Evolutionary conservation across 495 filamentous ascomycete species (phyloP).

Genomic region (Paragyromitra xinjiangensis): DNA sequence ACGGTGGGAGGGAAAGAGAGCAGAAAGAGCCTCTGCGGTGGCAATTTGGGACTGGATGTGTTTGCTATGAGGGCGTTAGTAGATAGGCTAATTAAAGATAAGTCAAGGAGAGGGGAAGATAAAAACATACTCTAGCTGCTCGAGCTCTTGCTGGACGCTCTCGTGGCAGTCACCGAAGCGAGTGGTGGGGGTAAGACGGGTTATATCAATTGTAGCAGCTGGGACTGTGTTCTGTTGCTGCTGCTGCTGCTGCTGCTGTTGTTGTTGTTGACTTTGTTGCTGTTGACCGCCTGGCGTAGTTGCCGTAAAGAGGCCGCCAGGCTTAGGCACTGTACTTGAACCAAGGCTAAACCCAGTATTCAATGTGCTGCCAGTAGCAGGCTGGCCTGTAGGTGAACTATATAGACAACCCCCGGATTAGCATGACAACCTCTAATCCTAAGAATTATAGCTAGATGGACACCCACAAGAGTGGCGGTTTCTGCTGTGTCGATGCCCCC

Average conservation of each 20-base stretch:
- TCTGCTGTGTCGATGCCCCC: slow-evolving; percentile 59
- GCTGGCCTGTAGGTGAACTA: slow-evolving; percentile 18
- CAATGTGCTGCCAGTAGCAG: slow-evolving; percentile 17
- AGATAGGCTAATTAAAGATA: not conserved
- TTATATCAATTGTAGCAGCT: slow-evolving; percentile 79
- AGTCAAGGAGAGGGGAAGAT: not conserved
- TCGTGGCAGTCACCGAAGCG: slow-evolving; percentile 89
- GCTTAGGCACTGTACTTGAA: slow-evolving; percentile 33
- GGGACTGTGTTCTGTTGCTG: slow-evolving; percentile 66
- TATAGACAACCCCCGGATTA: slow-evolving; percentile 25
- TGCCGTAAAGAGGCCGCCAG: slow-evolving; percentile 27
- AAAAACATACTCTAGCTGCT: slow-evolving; percentile 68
- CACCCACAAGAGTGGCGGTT: slow-evolving; percentile 64
- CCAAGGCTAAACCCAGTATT: slow-evolving; percentile 29
- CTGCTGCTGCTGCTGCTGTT: slow-evolving; percentile 37
- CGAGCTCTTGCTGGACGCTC: slow-evolving; percentile 78
- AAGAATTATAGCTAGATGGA: slow-evolving; percentile 14
- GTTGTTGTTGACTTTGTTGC: slow-evolving; percentile 62
- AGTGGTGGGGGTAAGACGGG: slow-evolving; percentile 81
- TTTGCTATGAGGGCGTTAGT: slow-evolving; percentile 17
- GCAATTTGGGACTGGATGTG: slow-evolving; percentile 55
- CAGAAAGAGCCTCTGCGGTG: slow-evolving; percentile 43
- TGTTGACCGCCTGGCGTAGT: slow-evolving; percentile 59
- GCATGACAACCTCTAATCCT: slow-evolving; percentile 5
- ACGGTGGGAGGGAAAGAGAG: slow-evolving; percentile 49